phyloP scores from a whole-genome alignment of 805 yeast species.

The Suhomyces prunicola region DNA sequence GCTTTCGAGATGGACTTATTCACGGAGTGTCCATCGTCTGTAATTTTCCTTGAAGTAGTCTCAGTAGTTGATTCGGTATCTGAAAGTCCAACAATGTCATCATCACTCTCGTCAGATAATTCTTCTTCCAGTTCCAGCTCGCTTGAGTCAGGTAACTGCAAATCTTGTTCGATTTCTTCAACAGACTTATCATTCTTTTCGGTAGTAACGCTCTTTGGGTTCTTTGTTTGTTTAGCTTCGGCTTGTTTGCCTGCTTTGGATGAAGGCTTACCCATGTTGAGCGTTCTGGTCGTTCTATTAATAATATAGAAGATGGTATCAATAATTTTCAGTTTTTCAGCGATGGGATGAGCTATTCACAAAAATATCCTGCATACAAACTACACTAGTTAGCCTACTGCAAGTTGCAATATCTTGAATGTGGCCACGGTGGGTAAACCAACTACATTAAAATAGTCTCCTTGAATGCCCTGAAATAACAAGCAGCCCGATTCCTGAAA shows the following conservation, averaged over 20 bases:
- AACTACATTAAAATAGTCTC: conserved; percentile 83
- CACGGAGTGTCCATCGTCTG: conserved; percentile 19
- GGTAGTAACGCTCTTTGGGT: conserved; percentile 11
- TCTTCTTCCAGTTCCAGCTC: conserved; percentile 11
- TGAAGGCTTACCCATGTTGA: background rate
- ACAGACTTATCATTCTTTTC: conserved; percentile 19
- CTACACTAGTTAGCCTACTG: background rate
- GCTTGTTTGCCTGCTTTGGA: background rate
- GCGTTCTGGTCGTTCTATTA: background rate
- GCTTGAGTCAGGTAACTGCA: conserved; percentile 15
- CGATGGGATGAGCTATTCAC: conserved; percentile 7
- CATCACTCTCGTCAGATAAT: conserved; percentile 22
- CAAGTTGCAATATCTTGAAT: conserved; percentile 40
- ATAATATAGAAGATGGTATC: background rate
- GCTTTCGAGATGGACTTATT: conserved; percentile 12
- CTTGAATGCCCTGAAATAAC: conserved; percentile 59
- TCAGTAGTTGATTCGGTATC: conserved; percentile 25
- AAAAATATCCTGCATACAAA: conserved; percentile 3
- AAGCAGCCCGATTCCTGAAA: conserved; percentile 73
- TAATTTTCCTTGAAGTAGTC: conserved; percentile 20
- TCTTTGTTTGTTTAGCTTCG: conserved; percentile 2
- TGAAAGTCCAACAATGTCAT: conserved; percentile 23
- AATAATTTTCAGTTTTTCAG: background rate
- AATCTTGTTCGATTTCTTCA: conserved; percentile 21
- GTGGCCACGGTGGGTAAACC: conserved; percentile 77